Evolutionary conservation across 2,329 filamentous ascomycete species (phyloP), one percentile per base, ranked within the genome.

Genomic region (Alternaria ventricosa): DNA sequence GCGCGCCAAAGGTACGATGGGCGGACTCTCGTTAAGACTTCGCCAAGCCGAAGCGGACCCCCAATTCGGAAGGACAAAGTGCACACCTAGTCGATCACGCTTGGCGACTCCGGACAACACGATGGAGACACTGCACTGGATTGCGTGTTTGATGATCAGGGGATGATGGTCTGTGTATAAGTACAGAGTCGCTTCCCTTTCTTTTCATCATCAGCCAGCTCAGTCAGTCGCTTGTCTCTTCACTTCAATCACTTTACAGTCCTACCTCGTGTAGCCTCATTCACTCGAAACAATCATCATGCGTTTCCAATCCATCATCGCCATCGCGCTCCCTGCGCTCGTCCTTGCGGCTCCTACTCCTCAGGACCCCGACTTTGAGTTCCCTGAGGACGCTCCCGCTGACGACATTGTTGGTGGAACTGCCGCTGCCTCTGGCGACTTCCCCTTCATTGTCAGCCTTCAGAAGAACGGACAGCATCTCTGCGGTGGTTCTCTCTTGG

Each of bases 361-460:
- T 33, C 73, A 75, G 57, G 68, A 68, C 50, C 58, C 58, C 45
- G 53, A 58, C 28, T 55, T 50, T 25, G 51, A 59, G 12, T 63
- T 61, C 60, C 60, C 56, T 22, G 63, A 57, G 5, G 60, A 57
- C 18, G 27, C 28, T 28, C 61, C 61, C 28, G 33, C 27, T 46
- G 61, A 61, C 5, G 50, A 60, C 30, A 76, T 76, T 44, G 74
- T 76, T 44, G 74, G 74, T 51, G 74, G 74, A 56, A 60, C 58
- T 0, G 49, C 66, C n/a, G 74, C 74, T 43, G 6, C 57, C 15
- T 62, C 68, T 15, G 73, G 72, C 41, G 74, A 76, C 13, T 73
- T 73, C 54, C 74, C 74, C 60, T 76, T 67, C 71, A 75, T 76
- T 49, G 72, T 72, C 68, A 67, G 64, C 33, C 50, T 75, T 25